Percentiles rank a stretch among this genome's conserved stretches.
Conservation (phyloP, 768 basidiomycete genomes). For the Podaxis sp. region DNA sequence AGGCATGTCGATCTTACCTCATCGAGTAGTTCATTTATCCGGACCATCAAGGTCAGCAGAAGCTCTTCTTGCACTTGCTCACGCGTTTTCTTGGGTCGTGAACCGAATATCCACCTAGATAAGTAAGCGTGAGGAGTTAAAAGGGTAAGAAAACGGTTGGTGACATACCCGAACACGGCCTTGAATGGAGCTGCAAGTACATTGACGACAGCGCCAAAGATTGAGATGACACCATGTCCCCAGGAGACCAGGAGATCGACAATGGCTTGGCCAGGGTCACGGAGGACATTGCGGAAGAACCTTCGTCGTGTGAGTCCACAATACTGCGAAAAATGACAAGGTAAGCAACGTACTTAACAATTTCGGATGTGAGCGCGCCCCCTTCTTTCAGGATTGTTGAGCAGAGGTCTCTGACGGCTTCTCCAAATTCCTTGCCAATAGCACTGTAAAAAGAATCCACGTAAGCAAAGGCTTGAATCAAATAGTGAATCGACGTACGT, state of each 20-base stretch:
- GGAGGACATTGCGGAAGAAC: neutral
- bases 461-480: neutral
- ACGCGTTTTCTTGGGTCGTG: neutral
- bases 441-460: neutral
- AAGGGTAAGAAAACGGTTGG: neutral
- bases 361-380: neutral
- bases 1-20: neutral
- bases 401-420: neutral
- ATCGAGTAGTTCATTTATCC: neutral
- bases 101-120: neutral
- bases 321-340: neutral
- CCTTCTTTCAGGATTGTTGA: neutral
- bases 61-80: neutral
- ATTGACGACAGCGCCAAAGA: neutral
- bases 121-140: neutral
- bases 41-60: neutral
- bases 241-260: neutral
- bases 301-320: neutral
- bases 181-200: neutral
- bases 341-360: neutral
- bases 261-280: neutral
- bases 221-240: neutral
- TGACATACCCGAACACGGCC: neutral
- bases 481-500: neutral
- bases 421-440: neutral